phyloP scores from a whole-genome alignment of 2,329 filamentous ascomycete genomes.

The Fusarium tricinctum region DNA sequence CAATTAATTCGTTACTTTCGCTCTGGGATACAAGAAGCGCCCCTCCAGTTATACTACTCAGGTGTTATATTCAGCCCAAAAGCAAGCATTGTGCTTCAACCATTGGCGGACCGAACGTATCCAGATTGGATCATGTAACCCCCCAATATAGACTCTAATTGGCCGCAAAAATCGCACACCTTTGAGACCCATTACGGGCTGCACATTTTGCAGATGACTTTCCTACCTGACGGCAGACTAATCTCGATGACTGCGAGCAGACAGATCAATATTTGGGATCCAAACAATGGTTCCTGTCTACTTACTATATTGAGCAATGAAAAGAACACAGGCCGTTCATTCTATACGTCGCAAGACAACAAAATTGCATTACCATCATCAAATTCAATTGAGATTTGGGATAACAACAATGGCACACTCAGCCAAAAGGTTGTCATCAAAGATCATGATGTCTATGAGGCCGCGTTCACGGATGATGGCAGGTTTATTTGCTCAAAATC shows the following conservation, averaged over 20 bases:
- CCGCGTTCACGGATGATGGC: not conserved
- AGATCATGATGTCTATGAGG: accelerated
- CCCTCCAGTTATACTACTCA: not conserved
- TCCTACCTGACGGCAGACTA: not conserved
- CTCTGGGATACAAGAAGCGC: accelerated
- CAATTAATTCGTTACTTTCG: not conserved
- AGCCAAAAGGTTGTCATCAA: accelerated
- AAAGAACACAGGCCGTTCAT: not conserved
- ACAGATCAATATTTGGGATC: not conserved
- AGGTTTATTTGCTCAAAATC: not conserved
- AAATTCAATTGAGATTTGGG: too few species aligned
- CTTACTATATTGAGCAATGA: not conserved
- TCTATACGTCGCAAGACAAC: not conserved
- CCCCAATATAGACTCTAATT: not conserved
- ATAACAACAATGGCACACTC: not conserved
- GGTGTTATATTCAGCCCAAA: not conserved
- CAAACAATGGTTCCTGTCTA: not conserved
- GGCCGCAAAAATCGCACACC: not conserved
- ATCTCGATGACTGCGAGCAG: accelerated
- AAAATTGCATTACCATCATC: not conserved
- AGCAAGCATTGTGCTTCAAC: not conserved
- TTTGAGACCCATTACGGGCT: accelerated
- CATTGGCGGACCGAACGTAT: not conserved
- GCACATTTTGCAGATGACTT: accelerated
- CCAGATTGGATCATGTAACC: not conserved